Base-by-base conservation (phyloP, 441 rosid genomes). In the Corymbia citriodora region DNA sequence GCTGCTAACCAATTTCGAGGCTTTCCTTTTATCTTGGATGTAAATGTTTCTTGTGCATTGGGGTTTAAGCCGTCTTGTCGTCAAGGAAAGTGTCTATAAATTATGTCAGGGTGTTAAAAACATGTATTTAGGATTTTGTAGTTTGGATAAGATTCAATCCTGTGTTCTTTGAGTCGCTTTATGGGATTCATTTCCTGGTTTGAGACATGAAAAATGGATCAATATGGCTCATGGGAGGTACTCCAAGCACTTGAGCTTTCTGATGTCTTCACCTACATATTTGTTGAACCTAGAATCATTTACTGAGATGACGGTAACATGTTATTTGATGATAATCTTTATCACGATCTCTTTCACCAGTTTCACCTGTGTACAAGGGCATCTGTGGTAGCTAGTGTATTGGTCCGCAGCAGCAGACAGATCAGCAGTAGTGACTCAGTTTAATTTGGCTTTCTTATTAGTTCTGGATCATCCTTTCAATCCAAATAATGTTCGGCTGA, bases 21-120 rank as follows among this genome's bases (percentile, higher is more conserved):
- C 29, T 55, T 23, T 36, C 52, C 70, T 23, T 87, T 57, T 61
- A 40, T 87, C 90, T 90, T 72, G 57, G 87, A 61, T 93, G 91
- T 93, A 92, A 89, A 93, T 92, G 87, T 90, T 49, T 90, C 89
- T 89, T 13, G 52, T 13, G 52, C 52, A 40, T 48, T 45, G 85
- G 52, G 85, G 52, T 45, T 79, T 40, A 79, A 45, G 85, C n/a
- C 10, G 10, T 45, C 49, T 33, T 87, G 31, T 87, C 21, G 9
- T 87, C 88, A 11, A 33, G 61, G 70, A 54, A 54, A 33, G 33
- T 36, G 61, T 87, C 49, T 48, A 87, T 87, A 55, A 55, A 50
- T 27, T 36, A 55, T 87, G n/a, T 55, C 50, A n/a, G 88, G 50
- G 88, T 33, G 23, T 87, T 9, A 54, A 87, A 87, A 55, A 52